Base-by-base conservation (phyloP, 257 asterid genomes). In the Agastache rugosa region DNA sequence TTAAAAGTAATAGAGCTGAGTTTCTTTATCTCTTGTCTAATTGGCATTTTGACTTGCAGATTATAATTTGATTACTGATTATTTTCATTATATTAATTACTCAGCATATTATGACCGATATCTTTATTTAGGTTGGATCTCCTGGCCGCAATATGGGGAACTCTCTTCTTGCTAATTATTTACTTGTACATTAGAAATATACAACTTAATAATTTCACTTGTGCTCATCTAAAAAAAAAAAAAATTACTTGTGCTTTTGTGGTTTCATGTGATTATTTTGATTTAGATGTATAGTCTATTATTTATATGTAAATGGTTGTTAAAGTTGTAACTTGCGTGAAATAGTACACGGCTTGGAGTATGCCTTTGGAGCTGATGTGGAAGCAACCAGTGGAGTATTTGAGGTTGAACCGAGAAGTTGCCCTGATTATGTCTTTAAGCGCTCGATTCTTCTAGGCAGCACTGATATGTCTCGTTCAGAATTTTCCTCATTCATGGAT, bases 331-430 rank as follows among this genome's bases (percentile, higher is more conserved):
- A 71, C 11, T 66, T 73, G 44, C 59, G 12, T 77, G 67, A 63
- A 75, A 73, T 77, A 93, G 98, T 81, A 59, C 94, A 93, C 77
- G 98, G 89, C 62, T 63, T 85, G 87, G 98, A 93, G 47, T 93
- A 86, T 76, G 97, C 91, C 23, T 93, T 78, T 84, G 98, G 98
- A 80, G 97, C 98, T 72, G 95, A 90, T 50, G 97, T 87, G 71
- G 89, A 85, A 77, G 77, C 94, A 72, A 66, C 87, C 55, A 92
- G 96, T 82, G 97, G 97, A 74, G 90, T 92, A 67, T 92, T 92
- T 51, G 94, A 90, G 85, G 97, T 92, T 69, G 93, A 90, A 78
- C 98, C 98, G 25, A 83, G 80, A 81, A 83, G 90, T 77, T 92
- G 97, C 82, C 97, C 98, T 10, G 97, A 93, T 61, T 93, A 86